Percentiles rank a stretch among this genome's conserved stretches.
Conservation (phyloP, 1,284 basidiomycete species). For the Trichosporon faecale region DNA sequence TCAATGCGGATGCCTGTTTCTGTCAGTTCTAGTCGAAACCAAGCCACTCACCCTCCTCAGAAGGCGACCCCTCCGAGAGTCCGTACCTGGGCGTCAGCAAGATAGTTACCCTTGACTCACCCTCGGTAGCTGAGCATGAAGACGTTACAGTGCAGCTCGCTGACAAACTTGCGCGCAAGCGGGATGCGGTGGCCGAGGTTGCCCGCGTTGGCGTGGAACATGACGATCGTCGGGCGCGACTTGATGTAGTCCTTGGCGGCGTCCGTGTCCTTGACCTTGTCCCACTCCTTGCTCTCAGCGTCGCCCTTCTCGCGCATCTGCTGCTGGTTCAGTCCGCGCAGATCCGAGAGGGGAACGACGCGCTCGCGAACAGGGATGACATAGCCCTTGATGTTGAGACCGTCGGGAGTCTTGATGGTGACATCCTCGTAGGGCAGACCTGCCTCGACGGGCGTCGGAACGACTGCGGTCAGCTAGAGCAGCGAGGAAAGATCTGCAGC, state of each 20-base stretch:
- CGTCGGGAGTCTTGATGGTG: constrained; percentile 63
- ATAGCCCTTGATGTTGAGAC: constrained; percentile 62
- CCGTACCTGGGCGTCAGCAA: constrained; percentile 62
- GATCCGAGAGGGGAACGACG: constrained; percentile 27
- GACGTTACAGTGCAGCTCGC: constrained; percentile 63
- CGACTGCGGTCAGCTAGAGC: constrained; percentile 55
- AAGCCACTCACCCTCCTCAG: constrained; percentile 64
- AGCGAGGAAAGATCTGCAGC: not conserved
- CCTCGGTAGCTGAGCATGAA: constrained; percentile 52
- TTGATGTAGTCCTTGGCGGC: constrained; percentile 59
- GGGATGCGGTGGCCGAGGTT: constrained; percentile 75
- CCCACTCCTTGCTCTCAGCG: constrained; percentile 32
- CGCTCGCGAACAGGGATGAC: constrained; percentile 55
- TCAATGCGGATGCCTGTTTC: constrained; percentile 69
- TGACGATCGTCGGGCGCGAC: constrained; percentile 73
- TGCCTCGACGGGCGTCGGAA: constrained; percentile 66
- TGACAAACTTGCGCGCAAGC: constrained; percentile 78
- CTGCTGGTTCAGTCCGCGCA: constrained; percentile 26
- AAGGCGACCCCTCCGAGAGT: constrained; percentile 73
- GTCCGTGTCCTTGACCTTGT: constrained; percentile 34
- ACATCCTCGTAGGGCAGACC: constrained; percentile 71
- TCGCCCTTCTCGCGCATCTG: constrained; percentile 30
- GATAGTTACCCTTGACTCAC: constrained; percentile 17
- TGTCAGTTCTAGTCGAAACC: constrained; percentile 22
- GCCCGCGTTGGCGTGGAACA: constrained; percentile 85